Percentiles rank a stretch among this genome's conserved stretches.
Evolutionary conservation across 768 basidiomycete genomes (phyloP).

Genomic region (Podaxis carcinomalis): DNA sequence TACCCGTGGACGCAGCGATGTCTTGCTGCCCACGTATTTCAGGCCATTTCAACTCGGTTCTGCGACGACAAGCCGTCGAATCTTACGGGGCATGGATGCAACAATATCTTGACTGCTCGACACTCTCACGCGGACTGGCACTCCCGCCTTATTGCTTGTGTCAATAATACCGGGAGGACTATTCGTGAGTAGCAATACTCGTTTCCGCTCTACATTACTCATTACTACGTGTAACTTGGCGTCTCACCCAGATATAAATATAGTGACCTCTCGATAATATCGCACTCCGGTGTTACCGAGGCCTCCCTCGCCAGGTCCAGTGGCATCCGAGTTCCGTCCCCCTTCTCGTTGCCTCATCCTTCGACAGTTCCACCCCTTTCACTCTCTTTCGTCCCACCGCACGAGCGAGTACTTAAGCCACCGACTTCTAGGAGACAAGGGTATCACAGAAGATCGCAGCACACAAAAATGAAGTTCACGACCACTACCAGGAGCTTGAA

Average conservation of each 20-base stretch:
- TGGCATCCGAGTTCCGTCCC: background rate
- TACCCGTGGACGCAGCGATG: background rate
- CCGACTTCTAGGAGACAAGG: background rate
- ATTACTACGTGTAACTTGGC: background rate
- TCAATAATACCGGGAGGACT: background rate
- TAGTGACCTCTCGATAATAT: background rate
- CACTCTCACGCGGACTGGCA: background rate
- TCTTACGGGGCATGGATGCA: background rate
- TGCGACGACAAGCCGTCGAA: background rate
- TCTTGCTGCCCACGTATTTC: background rate
- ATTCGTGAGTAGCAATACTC: background rate
- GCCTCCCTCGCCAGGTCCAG: background rate
- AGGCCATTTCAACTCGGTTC: background rate
- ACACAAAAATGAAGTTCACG: constrained; percentile 7
- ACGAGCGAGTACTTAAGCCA: background rate
- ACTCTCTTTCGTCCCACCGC: background rate
- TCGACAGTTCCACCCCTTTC: background rate
- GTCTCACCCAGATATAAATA: constrained; percentile 4
- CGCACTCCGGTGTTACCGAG: background rate
- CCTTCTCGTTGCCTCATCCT: background rate
- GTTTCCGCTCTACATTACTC: background rate
- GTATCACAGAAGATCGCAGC: background rate
- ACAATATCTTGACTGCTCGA: background rate
- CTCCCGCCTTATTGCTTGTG: background rate
- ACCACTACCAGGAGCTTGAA: background rate